A percentile compares a stretch with the other conserved stretches of the same genome.
Conservation (phyloP, 345 rosid genomes). For the Citropsis articulata region DNA sequence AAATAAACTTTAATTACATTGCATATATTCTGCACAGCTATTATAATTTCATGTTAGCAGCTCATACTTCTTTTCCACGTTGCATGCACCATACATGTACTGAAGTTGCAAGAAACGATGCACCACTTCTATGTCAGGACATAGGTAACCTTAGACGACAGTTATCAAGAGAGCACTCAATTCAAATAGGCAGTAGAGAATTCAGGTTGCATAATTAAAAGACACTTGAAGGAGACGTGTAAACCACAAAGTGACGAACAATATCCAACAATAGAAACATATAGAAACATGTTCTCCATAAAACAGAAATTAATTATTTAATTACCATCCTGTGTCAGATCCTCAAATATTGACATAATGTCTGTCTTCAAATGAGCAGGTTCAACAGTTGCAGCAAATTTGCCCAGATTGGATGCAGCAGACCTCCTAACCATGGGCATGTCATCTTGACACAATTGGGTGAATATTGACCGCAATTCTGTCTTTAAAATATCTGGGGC, state of each 20-base stretch:
- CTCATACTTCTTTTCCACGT: not conserved
- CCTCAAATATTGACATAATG: conserved; percentile 84
- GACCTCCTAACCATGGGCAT: conserved; percentile 99
- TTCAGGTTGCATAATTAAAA: not conserved
- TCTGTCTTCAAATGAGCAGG: conserved; percentile 76
- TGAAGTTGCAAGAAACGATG: not conserved
- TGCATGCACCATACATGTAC: not conserved
- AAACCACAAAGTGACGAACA: not conserved
- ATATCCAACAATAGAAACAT: not conserved
- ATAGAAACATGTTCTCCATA: not conserved
- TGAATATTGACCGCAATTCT: conserved; percentile 64
- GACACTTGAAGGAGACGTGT: not conserved
- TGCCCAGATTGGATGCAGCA: conserved; percentile 89
- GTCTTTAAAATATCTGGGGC: conserved; percentile 71
- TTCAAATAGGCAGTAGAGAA: not conserved
- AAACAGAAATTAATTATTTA: conserved; percentile 7
- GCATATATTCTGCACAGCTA: not conserved
- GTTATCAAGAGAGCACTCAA: not conserved
- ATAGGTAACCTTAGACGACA: not conserved
- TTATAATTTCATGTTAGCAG: not conserved
- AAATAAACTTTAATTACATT: no score
- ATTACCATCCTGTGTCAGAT: conserved; percentile 95
- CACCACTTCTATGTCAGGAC: not conserved
- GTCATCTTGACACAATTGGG: conserved; percentile 93
- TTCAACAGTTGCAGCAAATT: conserved; percentile 93